phyloP scores from a whole-genome alignment of 2,329 filamentous ascomycete species.

The Phoma sp. region DNA sequence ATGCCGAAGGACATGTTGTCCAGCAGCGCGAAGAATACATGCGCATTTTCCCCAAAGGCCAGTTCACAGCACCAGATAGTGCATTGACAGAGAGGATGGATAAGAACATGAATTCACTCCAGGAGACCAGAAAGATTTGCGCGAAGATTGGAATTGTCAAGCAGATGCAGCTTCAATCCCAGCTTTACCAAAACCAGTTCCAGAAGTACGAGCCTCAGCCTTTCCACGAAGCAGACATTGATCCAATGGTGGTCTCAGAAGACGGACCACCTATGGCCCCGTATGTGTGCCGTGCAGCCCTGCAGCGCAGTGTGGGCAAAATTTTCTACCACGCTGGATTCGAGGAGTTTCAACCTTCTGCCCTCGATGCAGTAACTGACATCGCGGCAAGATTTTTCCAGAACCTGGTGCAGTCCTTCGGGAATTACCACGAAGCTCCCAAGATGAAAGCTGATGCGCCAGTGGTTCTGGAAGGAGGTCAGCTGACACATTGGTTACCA shows the following conservation, averaged over 20 bases:
- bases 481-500: conserved; percentile 60
- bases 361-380: conserved; percentile 87
- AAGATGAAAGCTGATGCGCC: conserved; percentile 65
- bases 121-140: conserved; percentile 93
- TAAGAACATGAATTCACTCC: conserved; percentile 90
- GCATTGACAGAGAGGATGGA: conserved; percentile 80
- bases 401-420: conserved; percentile 80
- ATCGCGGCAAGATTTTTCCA: conserved; percentile 88
- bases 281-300: conserved; percentile 78
- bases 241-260: conserved; percentile 87
- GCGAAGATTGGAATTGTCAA: conserved; percentile 98
- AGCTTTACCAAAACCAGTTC: conserved; percentile 98
- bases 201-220: conserved; percentile 92
- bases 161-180: conserved; percentile 98
- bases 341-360: conserved; percentile 94
- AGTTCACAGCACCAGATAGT: conserved; percentile 77
- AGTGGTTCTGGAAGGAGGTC: conserved; percentile 32
- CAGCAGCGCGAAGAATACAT: conserved; percentile 87
- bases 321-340: conserved; percentile 96
- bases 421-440: conserved; percentile 81
- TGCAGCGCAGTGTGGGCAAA: conserved; percentile 91
- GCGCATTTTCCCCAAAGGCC: conserved; percentile 73
- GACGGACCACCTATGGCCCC: conserved; percentile 86
- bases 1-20: conserved; percentile 85
- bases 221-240: conserved; percentile 84